Evolutionary conservation across 148 eudicot genomes (phyloP), one percentile per base, ranked within the genome.

Genomic region (Pharnaceum exiguum): DNA sequence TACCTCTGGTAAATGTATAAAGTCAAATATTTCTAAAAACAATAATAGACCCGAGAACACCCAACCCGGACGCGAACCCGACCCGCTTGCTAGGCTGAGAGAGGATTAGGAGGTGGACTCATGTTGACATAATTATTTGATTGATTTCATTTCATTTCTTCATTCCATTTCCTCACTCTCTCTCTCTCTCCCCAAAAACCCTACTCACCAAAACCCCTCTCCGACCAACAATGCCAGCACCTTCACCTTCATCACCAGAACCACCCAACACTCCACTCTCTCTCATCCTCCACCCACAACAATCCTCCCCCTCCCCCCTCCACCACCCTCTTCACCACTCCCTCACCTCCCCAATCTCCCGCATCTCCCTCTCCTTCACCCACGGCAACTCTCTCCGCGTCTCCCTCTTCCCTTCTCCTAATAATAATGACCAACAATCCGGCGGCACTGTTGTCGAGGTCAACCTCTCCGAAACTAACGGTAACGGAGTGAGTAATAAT

Each of bases 361-460:
- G 93, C 64, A 63, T 83, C 71, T 78, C 99, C 44, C 47, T 93
- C 68, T 71, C 67, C 60, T 93, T 96, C 96, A 77, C 85, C 28
- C 95, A 82, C 38, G 99, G 99, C 32, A 90, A 80, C 82, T 62
- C 82, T 54, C 90, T 85, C 62, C 90, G 87, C 31, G 82, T 93
- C 30, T 75, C 96, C 1, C 77, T 86, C 61, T 57, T 86, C 66
- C 50, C 71, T 39, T 36, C 37, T 16, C 46, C 35, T 44, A 30
- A 62, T 47, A 6, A 46, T 62, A 6, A 43, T 23, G 16, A 2
- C 65, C 24, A 33, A 27, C 24, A 17, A n/a, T 21, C 55, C 4
- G 86, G 81, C 4, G 96, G 96, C 1, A 61, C 45, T 52, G 95
- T 88, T 42, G 73, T 85, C 57, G 96, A 93, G 68, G 77, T 93